A percentile compares a stretch with the other conserved stretches of the same genome.
phyloP scores from a whole-genome alignment of 192 early-diverging fungal genomes.

The Backusella circina region DNA sequence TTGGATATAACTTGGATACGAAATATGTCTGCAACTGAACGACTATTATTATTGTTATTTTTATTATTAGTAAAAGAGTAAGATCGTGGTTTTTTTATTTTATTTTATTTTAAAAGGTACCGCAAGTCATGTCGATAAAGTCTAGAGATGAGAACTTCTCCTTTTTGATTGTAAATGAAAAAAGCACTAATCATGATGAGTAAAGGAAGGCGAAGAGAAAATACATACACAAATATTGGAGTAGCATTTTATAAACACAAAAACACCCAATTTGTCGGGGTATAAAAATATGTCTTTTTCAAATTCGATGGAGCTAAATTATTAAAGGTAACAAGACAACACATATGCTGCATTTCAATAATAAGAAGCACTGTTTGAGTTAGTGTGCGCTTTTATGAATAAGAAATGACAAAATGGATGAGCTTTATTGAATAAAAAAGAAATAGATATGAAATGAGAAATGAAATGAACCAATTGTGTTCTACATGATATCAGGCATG shows the following conservation, averaged over 20 bases:
- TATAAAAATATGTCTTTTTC: not conserved
- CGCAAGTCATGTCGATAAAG: slow-evolving; percentile 94
- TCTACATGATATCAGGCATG: slow-evolving; percentile 1
- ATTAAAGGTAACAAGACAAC: not conserved
- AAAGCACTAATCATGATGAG: slow-evolving; percentile 84
- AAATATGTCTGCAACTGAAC: slow-evolving; percentile 93
- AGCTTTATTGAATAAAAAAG: too few relatives aligned
- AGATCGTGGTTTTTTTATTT: not conserved
- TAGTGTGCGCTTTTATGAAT: too few relatives aligned
- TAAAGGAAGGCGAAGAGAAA: not conserved
- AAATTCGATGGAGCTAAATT: not conserved
- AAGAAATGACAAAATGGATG: too few relatives aligned
- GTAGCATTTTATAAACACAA: not conserved
- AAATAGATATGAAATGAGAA: not conserved
- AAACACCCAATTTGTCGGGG: not conserved
- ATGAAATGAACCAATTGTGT: not conserved
- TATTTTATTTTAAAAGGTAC: too few relatives aligned
- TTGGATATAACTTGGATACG: slow-evolving; percentile 95
- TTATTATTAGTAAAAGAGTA: not conserved
- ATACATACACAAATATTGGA: not conserved
- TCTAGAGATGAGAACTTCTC: slow-evolving; percentile 96
- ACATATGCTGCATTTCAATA: not conserved
- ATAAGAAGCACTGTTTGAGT: not conserved
- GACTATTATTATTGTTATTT: slow-evolving; percentile 49
- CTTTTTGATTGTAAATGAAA: slow-evolving; percentile 98